A percentile compares a stretch with the other conserved stretches of the same genome.
Evolutionary conservation across 148 eudicot genomes (phyloP).

Genomic region (Rhododendron mucronatum): DNA sequence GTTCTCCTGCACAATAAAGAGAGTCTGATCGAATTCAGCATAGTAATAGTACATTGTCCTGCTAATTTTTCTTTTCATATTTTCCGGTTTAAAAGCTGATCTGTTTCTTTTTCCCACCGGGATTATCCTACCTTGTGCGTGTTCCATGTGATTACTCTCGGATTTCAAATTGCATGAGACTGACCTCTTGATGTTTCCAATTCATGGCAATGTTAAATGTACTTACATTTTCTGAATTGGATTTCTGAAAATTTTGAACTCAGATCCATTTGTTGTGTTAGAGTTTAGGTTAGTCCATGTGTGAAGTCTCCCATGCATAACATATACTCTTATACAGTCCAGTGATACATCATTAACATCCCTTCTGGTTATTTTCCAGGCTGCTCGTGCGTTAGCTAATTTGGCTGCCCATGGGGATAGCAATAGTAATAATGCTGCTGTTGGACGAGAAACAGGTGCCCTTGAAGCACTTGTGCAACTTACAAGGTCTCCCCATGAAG

Average conservation of each 20-base stretch:
- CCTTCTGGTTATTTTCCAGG: slow-evolving; percentile 39
- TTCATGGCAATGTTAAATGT: background rate
- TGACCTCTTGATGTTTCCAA: background rate
- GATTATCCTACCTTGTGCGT: background rate
- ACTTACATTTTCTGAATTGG: background rate
- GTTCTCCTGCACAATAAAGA: background rate
- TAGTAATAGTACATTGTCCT: background rate
- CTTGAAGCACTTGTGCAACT: slow-evolving; percentile 94
- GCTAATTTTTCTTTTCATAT: background rate
- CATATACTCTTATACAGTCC: background rate
- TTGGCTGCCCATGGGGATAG: slow-evolving; percentile 98
- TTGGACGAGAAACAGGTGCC: slow-evolving; percentile 96
- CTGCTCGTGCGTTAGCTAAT: slow-evolving; percentile 98
- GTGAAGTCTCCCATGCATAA: background rate
- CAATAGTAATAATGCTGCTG: slow-evolving; percentile 85
- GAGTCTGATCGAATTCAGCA: slow-evolving; percentile 1
- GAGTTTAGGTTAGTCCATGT: background rate
- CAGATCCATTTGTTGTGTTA: background rate
- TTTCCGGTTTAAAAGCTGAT: background rate
- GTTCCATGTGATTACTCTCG: background rate
- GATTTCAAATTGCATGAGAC: background rate
- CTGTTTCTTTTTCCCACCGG: background rate
- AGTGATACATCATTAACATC: background rate
- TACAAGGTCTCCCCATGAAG: slow-evolving; percentile 82
- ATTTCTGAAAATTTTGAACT: background rate